These are phyloP conservation scores for Achaetomiella virescens DNA, from an alignment of 495 filamentous ascomycete genomes.

Conservation along the genomic window DNA sequence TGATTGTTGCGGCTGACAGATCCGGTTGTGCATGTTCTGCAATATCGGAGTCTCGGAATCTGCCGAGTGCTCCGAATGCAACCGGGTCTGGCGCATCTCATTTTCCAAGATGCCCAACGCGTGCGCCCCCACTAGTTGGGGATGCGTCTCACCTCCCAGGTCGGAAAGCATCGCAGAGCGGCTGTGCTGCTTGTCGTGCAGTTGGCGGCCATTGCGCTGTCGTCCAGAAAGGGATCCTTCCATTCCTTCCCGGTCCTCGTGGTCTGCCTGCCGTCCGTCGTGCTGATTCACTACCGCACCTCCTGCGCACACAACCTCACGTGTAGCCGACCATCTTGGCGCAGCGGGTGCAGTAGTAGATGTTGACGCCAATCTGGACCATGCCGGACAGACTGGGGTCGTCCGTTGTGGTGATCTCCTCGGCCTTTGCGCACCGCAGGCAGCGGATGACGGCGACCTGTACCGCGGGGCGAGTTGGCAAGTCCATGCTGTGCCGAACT, in stretches of 20 bases:
- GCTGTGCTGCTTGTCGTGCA: no score
- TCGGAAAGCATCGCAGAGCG: no score
- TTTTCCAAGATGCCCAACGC: no score
- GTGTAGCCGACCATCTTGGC: constrained; percentile 65
- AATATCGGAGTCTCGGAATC: no score
- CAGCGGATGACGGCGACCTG: constrained; percentile 50
- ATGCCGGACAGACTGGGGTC: constrained; percentile 49
- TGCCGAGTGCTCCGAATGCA: no score
- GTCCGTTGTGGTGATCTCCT: constrained; percentile 50
- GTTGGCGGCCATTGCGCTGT: no score
- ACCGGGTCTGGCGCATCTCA: no score
- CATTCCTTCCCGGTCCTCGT: not conserved
- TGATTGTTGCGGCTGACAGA: not conserved
- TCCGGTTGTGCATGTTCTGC: no score
- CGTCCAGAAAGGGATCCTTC: no score
- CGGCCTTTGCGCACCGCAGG: constrained; percentile 49
- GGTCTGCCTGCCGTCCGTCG: not conserved
- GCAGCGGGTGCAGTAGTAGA: constrained; percentile 73
- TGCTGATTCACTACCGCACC: not conserved
- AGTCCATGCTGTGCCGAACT: constrained; percentile 38
- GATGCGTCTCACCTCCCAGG: no score
- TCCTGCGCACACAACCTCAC: constrained; percentile 33
- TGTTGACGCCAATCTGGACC: constrained; percentile 68
- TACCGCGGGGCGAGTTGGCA: constrained; percentile 29
- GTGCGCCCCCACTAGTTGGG: no score